A percentile compares a stretch with the other conserved stretches of the same genome.
phyloP scores from a whole-genome alignment of 495 filamentous ascomycete genomes.

The Venustampulla echinocandica region DNA sequence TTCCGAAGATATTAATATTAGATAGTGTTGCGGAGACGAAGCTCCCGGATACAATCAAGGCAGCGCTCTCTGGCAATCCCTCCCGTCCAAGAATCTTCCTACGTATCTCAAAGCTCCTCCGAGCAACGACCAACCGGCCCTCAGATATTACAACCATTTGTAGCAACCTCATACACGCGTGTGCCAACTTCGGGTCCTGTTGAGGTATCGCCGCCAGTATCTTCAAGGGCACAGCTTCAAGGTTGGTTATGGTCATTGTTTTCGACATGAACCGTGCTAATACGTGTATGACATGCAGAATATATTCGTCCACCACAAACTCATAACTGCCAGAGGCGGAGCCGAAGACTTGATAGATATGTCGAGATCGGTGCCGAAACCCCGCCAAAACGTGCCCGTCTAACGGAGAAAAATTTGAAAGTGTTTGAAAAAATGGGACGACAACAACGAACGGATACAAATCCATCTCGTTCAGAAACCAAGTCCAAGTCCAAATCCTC shows the following conservation, averaged over 20 bases:
- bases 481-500: background rate
- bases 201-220: conserved; percentile 3
- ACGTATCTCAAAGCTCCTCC: conserved; percentile 3
- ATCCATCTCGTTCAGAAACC: background rate
- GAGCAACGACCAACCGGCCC: conserved; percentile 6
- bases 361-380: conserved; percentile 3
- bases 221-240: conserved; percentile 7
- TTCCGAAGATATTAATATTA: conserved; percentile 9
- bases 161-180: conserved; percentile 3
- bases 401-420: conserved; percentile 5
- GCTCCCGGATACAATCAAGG: conserved; percentile 10
- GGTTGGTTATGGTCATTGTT: conserved; percentile 8
- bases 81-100: conserved; percentile 1
- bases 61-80: background rate
- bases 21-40: conserved; percentile 8
- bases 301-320: too few species aligned
- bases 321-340: too few species aligned
- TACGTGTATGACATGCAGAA: conserved; percentile 10
- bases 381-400: conserved; percentile 4
- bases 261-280: conserved; percentile 8
- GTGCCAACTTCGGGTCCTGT: conserved; percentile 7
- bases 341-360: conserved; percentile 1
- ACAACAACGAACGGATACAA: background rate
- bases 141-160: conserved; percentile 1
- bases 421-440: conserved; percentile 2